phyloP scores from a whole-genome alignment of 768 basidiomycete genomes.

The Jaapia argillacea region DNA sequence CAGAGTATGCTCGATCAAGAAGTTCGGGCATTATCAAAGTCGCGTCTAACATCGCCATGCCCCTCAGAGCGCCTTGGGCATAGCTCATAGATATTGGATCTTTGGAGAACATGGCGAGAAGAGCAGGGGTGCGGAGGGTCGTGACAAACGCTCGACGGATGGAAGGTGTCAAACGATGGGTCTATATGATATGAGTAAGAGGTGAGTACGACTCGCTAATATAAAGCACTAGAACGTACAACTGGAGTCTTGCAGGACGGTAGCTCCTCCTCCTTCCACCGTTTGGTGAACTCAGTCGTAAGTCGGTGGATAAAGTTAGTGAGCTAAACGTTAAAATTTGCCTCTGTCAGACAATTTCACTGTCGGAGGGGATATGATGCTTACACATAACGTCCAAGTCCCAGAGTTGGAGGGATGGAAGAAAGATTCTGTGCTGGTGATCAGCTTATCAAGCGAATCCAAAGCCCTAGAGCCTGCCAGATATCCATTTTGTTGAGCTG shows the following conservation, averaged over 20 bases:
- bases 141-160: constrained; percentile 80
- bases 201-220: background rate
- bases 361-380: constrained; percentile 14
- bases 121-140: constrained; percentile 73
- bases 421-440: constrained; percentile 89
- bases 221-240: constrained; percentile 26
- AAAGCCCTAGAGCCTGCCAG: constrained; percentile 82
- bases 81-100: constrained; percentile 73
- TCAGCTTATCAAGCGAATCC: constrained; percentile 76
- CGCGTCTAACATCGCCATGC: constrained; percentile 74
- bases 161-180: constrained; percentile 64
- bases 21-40: constrained; percentile 82
- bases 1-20: constrained; percentile 83
- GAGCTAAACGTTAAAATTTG: constrained; percentile 32
- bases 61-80: constrained; percentile 70
- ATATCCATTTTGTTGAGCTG: constrained; percentile 46
- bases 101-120: constrained; percentile 88
- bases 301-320: constrained; percentile 66
- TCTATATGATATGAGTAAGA: constrained; percentile 26
- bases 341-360: background rate
- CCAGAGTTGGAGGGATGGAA: constrained; percentile 96
- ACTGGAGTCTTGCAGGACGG: constrained; percentile 70
- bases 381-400: constrained; percentile 60
- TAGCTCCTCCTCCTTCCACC: constrained; percentile 72
- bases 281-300: constrained; percentile 66